Conservation (phyloP, 805 yeast species). For the Cyberlindnera nakhonratchasimensis region DNA sequence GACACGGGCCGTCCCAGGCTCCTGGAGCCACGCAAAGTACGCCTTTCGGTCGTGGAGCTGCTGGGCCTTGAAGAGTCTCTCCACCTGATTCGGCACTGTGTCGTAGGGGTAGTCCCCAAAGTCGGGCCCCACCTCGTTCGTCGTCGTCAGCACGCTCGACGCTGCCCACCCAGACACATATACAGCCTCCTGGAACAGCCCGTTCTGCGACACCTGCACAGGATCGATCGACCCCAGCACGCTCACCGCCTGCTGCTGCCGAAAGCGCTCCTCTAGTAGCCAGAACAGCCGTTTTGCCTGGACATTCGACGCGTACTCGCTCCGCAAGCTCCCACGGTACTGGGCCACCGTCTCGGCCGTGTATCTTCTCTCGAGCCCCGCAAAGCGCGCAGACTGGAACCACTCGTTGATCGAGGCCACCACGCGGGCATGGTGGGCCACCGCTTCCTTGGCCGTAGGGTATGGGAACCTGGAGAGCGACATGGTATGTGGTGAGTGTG, state of each 20-base stretch:
- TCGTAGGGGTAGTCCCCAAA: conserved; percentile 69
- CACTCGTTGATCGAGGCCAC: conserved; percentile 40
- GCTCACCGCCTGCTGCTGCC: conserved; percentile 44
- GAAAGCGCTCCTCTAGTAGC: conserved; percentile 38
- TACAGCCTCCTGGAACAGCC: conserved; percentile 47
- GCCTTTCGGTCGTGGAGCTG: conserved; percentile 52
- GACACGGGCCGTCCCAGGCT: conserved; percentile 24
- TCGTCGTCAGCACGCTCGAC: conserved; percentile 52
- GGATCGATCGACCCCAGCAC: conserved; percentile 64
- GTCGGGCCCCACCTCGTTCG: conserved; percentile 63
- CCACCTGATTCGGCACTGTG: conserved; percentile 66
- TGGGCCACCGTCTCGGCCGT: conserved; percentile 48
- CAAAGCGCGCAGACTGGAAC: conserved; percentile 48
- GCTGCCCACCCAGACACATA: conserved; percentile 65
- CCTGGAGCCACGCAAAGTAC: conserved; percentile 37
- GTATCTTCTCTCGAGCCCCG: conserved; percentile 48
- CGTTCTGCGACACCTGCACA: conserved; percentile 55
- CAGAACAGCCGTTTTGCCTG: conserved; percentile 53
- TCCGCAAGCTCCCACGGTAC: conserved; percentile 47
- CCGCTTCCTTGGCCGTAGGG: conserved; percentile 18
- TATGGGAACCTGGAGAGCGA: conserved; percentile 24
- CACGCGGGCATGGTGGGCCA: conserved; percentile 26
- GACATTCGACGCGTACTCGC: conserved; percentile 42
- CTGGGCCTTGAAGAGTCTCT: conserved; percentile 56
- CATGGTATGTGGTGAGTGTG: too few relatives aligned